A percentile compares a stretch with the other conserved stretches of the same genome.
These are phyloP conservation scores for Leptographium galeiforme DNA, from an alignment of 2,329 filamentous ascomycete species.

Conservation along the genomic window DNA sequence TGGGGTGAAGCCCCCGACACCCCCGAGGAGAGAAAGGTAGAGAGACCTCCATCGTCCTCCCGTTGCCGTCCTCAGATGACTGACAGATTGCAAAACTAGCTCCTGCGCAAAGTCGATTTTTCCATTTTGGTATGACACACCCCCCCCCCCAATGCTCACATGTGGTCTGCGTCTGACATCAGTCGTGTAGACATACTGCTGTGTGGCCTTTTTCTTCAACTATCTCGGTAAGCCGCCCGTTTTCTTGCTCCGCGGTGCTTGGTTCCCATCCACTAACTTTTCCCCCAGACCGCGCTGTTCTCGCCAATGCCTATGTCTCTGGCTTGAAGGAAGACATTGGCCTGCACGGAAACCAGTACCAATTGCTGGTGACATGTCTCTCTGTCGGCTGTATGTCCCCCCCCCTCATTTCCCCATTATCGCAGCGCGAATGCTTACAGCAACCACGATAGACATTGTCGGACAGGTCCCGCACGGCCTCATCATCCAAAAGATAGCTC, in stretches of 20 bases:
- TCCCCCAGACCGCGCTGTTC: not conserved
- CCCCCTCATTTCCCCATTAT: not conserved
- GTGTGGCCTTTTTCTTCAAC: not conserved
- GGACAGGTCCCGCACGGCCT: slow-evolving; percentile 49
- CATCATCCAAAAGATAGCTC: slow-evolving; percentile 47
- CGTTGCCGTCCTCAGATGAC: not conserved
- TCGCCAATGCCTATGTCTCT: not conserved
- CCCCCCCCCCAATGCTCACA: not conserved
- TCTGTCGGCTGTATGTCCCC: not conserved
- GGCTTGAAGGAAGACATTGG: not conserved
- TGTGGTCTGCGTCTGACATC: not conserved
- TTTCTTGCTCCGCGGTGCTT: too few relatives aligned
- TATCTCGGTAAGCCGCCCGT: not conserved
- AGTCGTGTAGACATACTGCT: not conserved
- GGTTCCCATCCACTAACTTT: too few relatives aligned
- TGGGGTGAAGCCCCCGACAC: not conserved
- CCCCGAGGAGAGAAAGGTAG: not conserved
- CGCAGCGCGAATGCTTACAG: too few relatives aligned
- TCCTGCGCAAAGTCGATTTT: not conserved
- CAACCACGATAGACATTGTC: slow-evolving; percentile 22
- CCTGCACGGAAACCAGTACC: not conserved
- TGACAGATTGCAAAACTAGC: not conserved
- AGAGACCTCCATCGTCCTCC: too few relatives aligned
- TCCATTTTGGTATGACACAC: not conserved
- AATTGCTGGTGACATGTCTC: not conserved